phyloP scores from a whole-genome alignment of 306 rosid genomes.

The Trifolium dubium region DNA sequence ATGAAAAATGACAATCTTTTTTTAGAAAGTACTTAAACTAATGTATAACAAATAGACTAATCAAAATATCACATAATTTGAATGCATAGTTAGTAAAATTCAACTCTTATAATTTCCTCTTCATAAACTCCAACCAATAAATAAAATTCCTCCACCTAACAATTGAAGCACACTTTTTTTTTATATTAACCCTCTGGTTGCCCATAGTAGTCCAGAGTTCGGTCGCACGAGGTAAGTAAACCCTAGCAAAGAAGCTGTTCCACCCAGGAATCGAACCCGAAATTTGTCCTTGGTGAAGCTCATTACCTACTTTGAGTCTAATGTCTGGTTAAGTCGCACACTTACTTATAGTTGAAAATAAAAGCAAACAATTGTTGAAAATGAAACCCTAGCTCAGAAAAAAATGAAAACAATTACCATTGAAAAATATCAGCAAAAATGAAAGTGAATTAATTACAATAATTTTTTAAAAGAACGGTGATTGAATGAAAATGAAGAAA shows the following conservation, averaged over 20 bases:
- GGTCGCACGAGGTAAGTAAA: too few species aligned
- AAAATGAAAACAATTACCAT: conserved; percentile 3
- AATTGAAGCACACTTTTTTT: neutral
- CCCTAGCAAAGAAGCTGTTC: too few species aligned
- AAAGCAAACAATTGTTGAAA: too few species aligned
- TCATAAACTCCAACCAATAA: neutral
- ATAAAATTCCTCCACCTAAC: neutral
- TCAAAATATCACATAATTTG: neutral
- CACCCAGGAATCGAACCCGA: too few species aligned
- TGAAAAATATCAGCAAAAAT: conserved; percentile 2
- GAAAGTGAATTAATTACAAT: neutral
- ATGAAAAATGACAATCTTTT: neutral
- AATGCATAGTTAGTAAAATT: too few species aligned
- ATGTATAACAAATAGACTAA: neutral
- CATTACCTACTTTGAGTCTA: too few species aligned
- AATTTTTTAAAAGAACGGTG: neutral
- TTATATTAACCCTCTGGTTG: too few species aligned
- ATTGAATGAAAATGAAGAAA: conserved; percentile 1
- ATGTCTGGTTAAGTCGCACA: too few species aligned
- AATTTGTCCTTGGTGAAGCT: too few species aligned
- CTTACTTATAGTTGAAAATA: neutral
- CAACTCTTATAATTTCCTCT: too few species aligned
- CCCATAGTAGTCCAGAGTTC: too few species aligned
- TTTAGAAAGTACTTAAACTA: neutral
- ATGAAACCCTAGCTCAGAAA: conserved; percentile 20